Conservation (phyloP, 345 rosid genomes). For the Salix udensis region DNA sequence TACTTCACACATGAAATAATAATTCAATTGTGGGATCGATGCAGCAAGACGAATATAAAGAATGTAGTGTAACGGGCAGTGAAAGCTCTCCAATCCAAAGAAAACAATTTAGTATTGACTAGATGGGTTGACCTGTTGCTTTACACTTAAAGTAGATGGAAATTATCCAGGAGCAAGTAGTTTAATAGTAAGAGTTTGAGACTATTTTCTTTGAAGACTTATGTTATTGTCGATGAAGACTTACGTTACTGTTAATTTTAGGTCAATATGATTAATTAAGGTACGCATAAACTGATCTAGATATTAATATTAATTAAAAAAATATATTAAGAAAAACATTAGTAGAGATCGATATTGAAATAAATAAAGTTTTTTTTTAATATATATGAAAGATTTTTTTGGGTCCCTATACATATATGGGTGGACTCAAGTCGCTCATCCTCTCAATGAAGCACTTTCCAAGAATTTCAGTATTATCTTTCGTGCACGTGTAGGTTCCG, state of each 20-base stretch:
- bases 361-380: neutral
- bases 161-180: too few relatives aligned
- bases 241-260: too few relatives aligned
- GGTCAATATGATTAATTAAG: too few relatives aligned
- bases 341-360: neutral
- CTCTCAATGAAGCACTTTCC: neutral
- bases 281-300: rapidly evolving
- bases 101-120: too few relatives aligned
- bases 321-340: neutral
- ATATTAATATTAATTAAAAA: too few relatives aligned
- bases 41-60: too few relatives aligned
- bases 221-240: too few relatives aligned
- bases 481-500: neutral
- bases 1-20: neutral
- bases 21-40: neutral
- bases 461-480: neutral
- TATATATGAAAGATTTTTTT: neutral
- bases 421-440: neutral
- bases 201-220: too few relatives aligned
- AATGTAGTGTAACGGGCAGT: neutral
- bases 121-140: neutral
- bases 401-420: neutral
- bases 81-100: neutral
- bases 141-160: neutral
- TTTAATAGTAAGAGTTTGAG: too few relatives aligned